Percentiles rank a stretch among this genome's conserved stretches.
phyloP scores from a whole-genome alignment of 257 asterid genomes.

The Solanum sejunctum region DNA sequence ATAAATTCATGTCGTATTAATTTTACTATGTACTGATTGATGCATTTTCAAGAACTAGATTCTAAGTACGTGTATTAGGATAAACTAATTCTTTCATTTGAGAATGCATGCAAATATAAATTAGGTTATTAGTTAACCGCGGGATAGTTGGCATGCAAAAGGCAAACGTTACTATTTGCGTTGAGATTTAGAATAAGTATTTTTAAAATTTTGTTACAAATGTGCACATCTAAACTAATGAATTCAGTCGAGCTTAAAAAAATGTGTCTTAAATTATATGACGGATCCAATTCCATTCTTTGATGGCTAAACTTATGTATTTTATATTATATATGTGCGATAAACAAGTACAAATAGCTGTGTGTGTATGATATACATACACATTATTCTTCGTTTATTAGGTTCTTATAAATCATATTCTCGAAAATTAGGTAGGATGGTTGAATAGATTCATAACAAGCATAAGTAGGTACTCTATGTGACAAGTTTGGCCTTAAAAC shows the following conservation, averaged over 20 bases:
- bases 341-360: neutral
- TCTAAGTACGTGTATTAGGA: too few relatives aligned
- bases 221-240: too few relatives aligned
- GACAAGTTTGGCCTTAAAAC: neutral
- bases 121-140: too few relatives aligned
- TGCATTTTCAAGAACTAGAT: too few relatives aligned
- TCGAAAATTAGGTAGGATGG: neutral
- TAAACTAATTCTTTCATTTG: too few relatives aligned
- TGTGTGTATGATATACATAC: neutral
- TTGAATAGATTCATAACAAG: neutral
- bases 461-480: neutral
- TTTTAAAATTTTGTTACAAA: too few relatives aligned
- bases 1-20: too few relatives aligned
- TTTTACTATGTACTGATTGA: too few relatives aligned
- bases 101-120: too few relatives aligned
- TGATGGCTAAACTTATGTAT: neutral
- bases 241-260: neutral
- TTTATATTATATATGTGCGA: neutral
- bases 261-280: neutral
- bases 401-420: neutral
- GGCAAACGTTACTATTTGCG: too few relatives aligned
- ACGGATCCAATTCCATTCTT: neutral
- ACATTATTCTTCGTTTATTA: neutral
- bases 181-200: too few relatives aligned
- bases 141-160: too few relatives aligned